Evolutionary conservation across 1,284 basidiomycete genomes (phyloP).

Genomic region (Ganoderma leucocontextum): DNA sequence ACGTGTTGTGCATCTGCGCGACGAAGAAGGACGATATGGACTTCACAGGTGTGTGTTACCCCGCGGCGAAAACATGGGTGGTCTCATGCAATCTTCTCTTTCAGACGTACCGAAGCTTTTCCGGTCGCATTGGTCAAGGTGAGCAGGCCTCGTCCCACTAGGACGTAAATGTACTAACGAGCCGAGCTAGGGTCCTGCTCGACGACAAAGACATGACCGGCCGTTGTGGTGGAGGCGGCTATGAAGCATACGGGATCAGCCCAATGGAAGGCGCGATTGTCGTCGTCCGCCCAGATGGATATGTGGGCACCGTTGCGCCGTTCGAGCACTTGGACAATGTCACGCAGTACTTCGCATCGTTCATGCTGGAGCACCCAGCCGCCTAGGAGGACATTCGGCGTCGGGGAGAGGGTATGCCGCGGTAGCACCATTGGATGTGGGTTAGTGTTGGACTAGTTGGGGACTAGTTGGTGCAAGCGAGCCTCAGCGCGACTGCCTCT

Average conservation of each 20-base stretch:
- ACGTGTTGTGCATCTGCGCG: constrained; percentile 60
- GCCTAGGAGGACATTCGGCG: neutral
- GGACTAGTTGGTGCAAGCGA: too few relatives aligned
- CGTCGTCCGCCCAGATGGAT: constrained; percentile 78
- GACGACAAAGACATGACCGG: constrained; percentile 46
- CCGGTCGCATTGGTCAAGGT: constrained; percentile 76
- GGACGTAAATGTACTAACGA: neutral
- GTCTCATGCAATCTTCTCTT: neutral
- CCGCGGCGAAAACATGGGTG: neutral
- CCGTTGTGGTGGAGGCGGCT: constrained; percentile 48
- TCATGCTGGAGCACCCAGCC: constrained; percentile 37
- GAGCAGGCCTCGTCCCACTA: constrained; percentile 29
- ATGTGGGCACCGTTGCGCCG: constrained; percentile 64
- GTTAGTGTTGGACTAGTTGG: neutral
- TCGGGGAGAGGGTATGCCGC: neutral
- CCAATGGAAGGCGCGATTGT: constrained; percentile 63
- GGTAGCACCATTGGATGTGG: neutral
- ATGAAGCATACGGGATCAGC: constrained; percentile 61
- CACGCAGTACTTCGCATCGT: constrained; percentile 60
- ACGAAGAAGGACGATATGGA: constrained; percentile 56
- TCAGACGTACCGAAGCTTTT: constrained; percentile 55
- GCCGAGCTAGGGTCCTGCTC: constrained; percentile 39
- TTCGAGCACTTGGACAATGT: constrained; percentile 55
- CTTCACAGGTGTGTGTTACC: constrained; percentile 43
- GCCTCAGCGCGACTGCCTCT: too few relatives aligned